Evolutionary conservation across 805 yeast species (phyloP), one percentile per base, ranked within the genome.

Genomic region (Saturnispora hagleri): DNA sequence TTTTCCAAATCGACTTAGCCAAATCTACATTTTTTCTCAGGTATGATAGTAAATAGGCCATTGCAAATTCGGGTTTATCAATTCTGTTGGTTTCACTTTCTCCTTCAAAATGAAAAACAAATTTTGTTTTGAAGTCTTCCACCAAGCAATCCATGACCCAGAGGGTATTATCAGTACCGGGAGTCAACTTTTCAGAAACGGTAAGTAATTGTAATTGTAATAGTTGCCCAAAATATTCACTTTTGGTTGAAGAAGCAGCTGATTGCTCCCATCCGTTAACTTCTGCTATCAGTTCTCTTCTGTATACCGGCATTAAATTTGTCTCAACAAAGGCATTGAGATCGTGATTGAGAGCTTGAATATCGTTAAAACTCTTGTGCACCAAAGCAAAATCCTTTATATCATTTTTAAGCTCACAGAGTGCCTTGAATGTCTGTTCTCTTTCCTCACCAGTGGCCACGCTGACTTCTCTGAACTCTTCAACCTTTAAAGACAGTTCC

Each of bases 51-150:
- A 77, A 61, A 58, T 75, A 84, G 17, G 69, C 65, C 53, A 84
- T 73, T 3, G 81, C 76, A 84, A 88, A 84, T 61, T 85, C 90
- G 1, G 91, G 90, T 59, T 80, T 80, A 52, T 82, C 81, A 26
- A 79, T 60, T 44, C 79, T 74, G 58, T 82, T 83, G 0, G 90
- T 84, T 34, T 81, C 84, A 40, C 65, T 69, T 28, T 73, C 67
- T 4, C 76, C 69, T 47, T 76, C 75, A 60, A 84, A 85, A 61
- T 86, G 88, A 65, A 68, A 85, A 41, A 71, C 67, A 60, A 86
- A 80, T 42, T 86, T 71, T 12, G 71, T 57, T 7, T 68, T 66
- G 28, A 82, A 69, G 1, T 78, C 76, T 26, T 66, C 63, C 3
- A 77, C 62, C 31, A 85, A 62, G 0, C 69, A 61, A 42, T 72